Conservation (phyloP, 129 eudicot species). For the Cynara cardunculus region DNA sequence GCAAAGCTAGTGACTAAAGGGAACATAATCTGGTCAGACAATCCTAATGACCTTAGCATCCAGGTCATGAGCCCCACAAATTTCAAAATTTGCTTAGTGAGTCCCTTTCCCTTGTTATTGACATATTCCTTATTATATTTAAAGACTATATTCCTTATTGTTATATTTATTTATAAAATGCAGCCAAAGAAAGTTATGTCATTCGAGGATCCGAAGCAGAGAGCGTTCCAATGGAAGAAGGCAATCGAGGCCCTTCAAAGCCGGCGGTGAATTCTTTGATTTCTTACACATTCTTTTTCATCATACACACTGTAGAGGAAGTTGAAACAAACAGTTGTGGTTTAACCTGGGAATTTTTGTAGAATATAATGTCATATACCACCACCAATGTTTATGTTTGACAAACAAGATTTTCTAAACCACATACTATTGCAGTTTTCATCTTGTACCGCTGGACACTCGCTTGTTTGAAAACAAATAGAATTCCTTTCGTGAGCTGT, state of each 20-base stretch:
- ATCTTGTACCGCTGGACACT: too few relatives aligned
- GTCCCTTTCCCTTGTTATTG: slow-evolving; percentile 8
- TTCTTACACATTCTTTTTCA: slow-evolving; percentile 24
- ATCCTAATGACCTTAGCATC: slow-evolving; percentile 61
- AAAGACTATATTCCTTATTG: too few relatives aligned
- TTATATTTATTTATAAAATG: neutral
- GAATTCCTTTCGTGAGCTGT: too few relatives aligned
- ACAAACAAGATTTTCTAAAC: neutral
- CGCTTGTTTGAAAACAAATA: too few relatives aligned
- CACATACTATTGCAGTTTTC: too few relatives aligned
- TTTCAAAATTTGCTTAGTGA: slow-evolving; percentile 73
- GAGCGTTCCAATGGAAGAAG: slow-evolving; percentile 78
- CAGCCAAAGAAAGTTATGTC: slow-evolving; percentile 73
- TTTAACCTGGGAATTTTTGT: neutral
- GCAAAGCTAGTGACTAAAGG: slow-evolving; percentile 56
- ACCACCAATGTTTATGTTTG: neutral
- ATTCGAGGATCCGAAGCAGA: slow-evolving; percentile 71
- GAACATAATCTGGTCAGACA: slow-evolving; percentile 77
- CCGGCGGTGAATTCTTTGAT: slow-evolving; percentile 29
- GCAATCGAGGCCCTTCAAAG: slow-evolving; percentile 74
- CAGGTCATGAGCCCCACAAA: slow-evolving; percentile 62
- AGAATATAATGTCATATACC: neutral
- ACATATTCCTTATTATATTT: neutral
- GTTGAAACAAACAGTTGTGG: neutral
- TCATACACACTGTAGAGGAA: slow-evolving; percentile 14